Conservation (phyloP, 495 filamentous ascomycete species). For the Penicillium odoratum region DNA sequence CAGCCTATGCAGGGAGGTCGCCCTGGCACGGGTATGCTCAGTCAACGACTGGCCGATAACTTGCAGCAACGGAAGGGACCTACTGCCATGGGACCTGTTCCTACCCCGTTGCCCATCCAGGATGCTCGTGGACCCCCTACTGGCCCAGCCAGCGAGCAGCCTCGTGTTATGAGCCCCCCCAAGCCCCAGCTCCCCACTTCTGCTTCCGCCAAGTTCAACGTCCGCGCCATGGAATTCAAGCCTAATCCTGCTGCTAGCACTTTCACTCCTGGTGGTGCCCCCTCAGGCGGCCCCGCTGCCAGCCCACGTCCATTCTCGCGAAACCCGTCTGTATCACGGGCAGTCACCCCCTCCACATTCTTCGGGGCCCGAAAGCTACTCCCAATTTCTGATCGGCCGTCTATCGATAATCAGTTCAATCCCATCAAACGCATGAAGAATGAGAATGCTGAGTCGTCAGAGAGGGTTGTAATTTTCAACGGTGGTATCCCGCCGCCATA, state of each 20-base stretch:
- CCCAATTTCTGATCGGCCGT: conserved; percentile 53
- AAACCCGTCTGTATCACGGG: conserved; percentile 52
- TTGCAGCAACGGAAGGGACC: conserved; percentile 57
- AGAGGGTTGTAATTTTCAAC: conserved; percentile 57
- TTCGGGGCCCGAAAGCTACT: conserved; percentile 63
- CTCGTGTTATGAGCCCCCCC: conserved; percentile 42
- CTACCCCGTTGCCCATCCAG: conserved; percentile 56
- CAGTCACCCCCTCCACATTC: conserved; percentile 50
- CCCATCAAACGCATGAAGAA: conserved; percentile 72
- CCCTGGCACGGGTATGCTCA: conserved; percentile 47
- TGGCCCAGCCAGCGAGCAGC: conserved; percentile 48
- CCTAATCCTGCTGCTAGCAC: conserved; percentile 75
- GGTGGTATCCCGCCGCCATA: conserved; percentile 76
- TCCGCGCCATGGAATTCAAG: conserved; percentile 78
- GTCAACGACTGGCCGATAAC: conserved; percentile 55
- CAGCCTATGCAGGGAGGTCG: conserved; percentile 46
- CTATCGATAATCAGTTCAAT: conserved; percentile 68
- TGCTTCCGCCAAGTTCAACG: conserved; percentile 71
- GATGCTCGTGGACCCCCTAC: conserved; percentile 50
- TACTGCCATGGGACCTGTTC: conserved; percentile 37
- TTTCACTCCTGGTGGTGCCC: conserved; percentile 68
- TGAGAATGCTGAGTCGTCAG: conserved; percentile 48
- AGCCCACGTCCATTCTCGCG: conserved; percentile 61
- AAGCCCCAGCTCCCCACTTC: conserved; percentile 51
- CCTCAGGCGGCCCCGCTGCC: conserved; percentile 34